Percentiles rank a stretch among this genome's conserved stretches.
phyloP scores from a whole-genome alignment of 2,329 filamentous ascomycete species.

The Thyridium curvatum region DNA sequence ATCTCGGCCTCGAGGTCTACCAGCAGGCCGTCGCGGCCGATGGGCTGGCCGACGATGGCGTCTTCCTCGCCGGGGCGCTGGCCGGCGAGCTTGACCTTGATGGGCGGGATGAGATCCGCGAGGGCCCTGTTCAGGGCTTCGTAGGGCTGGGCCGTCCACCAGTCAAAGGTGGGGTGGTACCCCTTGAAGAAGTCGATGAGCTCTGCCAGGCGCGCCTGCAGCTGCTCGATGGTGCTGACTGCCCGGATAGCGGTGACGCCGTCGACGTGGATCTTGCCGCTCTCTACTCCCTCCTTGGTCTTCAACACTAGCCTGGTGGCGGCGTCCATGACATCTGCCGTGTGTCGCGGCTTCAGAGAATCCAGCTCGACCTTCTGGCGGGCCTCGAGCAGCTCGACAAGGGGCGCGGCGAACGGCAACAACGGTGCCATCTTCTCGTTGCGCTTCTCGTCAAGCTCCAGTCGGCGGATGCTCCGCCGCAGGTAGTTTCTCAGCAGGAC shows the following conservation, averaged over 20 bases:
- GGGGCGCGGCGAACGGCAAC: constrained; percentile 34
- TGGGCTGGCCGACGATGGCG: constrained; percentile 50
- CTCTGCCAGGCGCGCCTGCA: constrained; percentile 36
- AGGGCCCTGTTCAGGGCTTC: constrained; percentile 28
- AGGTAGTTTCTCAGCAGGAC: constrained; percentile 43
- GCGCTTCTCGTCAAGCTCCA: constrained; percentile 30
- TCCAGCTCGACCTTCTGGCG: constrained; percentile 34
- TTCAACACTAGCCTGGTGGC: constrained; percentile 22
- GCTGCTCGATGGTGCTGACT: constrained; percentile 29
- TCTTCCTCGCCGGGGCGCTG: constrained; percentile 27
- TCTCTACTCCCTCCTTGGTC: constrained; percentile 25
- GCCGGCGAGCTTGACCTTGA: constrained; percentile 37
- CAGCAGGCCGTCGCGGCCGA: constrained; percentile 43
- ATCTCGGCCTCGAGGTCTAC: constrained; percentile 48
- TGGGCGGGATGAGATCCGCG: constrained; percentile 22
- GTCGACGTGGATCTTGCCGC: constrained; percentile 24
- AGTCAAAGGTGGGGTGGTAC: constrained; percentile 51
- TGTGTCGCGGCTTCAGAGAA: constrained; percentile 29
- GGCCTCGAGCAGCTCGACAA: constrained; percentile 39
- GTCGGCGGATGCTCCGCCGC: constrained; percentile 22
- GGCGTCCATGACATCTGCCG: constrained; percentile 33
- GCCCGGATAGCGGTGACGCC: constrained; percentile 41
- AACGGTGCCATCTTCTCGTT: constrained; percentile 29
- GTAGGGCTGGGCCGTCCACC: constrained; percentile 46
- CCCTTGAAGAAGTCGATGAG: constrained; percentile 43